Evolutionary conservation across 305 asterid genomes (phyloP).

Genomic region (Lippia alba): DNA sequence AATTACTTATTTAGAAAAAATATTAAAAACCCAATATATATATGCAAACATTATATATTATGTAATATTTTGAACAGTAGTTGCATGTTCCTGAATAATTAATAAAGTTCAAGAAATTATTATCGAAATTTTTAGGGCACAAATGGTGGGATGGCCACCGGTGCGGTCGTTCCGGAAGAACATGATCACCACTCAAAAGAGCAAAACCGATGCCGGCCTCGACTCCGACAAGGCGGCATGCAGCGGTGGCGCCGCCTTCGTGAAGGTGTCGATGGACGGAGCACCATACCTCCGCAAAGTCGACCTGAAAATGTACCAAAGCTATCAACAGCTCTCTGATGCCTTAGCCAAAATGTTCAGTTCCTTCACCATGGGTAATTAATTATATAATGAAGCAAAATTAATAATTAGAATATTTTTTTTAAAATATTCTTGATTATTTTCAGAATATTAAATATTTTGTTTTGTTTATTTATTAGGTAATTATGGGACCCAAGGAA

Average conservation of each 20-base stretch:
- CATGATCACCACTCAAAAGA: conserved; percentile 45
- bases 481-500: conserved; percentile 50
- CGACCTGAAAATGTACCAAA: conserved; percentile 35
- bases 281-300: conserved; percentile 45
- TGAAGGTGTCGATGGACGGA: conserved; percentile 47
- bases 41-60: neutral
- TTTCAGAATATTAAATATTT: neutral
- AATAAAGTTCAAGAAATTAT: neutral
- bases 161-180: conserved; percentile 61
- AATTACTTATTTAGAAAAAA: no score
- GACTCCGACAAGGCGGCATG: conserved; percentile 44
- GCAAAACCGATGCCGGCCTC: conserved; percentile 27
- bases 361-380: conserved; percentile 46
- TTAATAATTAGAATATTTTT: neutral
- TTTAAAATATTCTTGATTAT: neutral
- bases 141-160: conserved; percentile 77
- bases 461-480: conserved; percentile 31
- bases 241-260: conserved; percentile 41
- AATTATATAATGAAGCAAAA: neutral
- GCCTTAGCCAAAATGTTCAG: conserved; percentile 47
- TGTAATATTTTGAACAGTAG: neutral
- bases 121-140: conserved; percentile 44
- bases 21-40: no score
- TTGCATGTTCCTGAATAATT: conserved; percentile 1
- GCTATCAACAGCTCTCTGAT: conserved; percentile 41